These are phyloP conservation scores for Piromyces sp. DNA, from an alignment of 192 early-diverging fungal genomes.

Conservation along the genomic window DNA sequence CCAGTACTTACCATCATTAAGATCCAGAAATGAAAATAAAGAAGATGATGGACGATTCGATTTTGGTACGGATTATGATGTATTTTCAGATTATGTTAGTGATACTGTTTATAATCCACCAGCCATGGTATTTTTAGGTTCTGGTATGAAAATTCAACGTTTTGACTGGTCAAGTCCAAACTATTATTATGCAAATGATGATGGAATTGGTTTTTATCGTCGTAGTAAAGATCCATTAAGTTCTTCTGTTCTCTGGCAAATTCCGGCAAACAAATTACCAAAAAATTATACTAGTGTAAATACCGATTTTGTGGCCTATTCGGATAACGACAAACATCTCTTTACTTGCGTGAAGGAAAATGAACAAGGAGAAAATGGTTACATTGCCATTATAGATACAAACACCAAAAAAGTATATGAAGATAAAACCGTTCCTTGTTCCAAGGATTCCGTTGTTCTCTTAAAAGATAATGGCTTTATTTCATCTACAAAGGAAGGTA, in stretches of 20 bases:
- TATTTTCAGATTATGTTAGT: background rate
- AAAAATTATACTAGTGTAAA: background rate
- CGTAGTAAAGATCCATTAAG: background rate
- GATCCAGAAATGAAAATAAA: background rate
- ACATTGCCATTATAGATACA: background rate
- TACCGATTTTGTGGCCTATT: background rate
- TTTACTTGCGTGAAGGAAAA: background rate
- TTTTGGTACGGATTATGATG: background rate
- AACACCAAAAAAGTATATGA: background rate
- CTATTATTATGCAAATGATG: background rate
- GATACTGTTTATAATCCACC: background rate
- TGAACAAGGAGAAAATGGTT: background rate
- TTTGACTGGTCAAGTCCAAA: background rate
- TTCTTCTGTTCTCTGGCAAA: background rate
- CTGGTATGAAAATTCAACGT: background rate
- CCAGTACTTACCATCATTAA: background rate
- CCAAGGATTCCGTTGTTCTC: background rate
- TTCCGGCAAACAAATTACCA: background rate
- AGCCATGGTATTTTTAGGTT: background rate
- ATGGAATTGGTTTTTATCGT: background rate
- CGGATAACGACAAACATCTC: background rate
- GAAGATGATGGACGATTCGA: background rate
- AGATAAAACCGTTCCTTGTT: background rate
- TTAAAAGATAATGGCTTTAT: background rate
- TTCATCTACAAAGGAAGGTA: background rate